Base-by-base conservation (phyloP, 73 alveolate genomes). In the Vitrella brassicaformis region DNA sequence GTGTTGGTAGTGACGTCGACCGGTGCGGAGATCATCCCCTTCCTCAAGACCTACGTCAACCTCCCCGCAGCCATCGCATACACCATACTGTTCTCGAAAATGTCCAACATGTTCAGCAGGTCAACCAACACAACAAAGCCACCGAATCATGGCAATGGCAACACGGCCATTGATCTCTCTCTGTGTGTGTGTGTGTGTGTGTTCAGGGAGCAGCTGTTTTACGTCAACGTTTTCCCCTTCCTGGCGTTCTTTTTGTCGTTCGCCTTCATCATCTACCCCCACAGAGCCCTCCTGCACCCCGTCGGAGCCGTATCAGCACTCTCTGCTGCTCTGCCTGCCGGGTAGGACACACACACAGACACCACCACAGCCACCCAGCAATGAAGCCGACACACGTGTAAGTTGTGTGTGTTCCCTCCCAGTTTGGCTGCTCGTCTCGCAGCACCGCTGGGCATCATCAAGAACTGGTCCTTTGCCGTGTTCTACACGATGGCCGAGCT, bases 401-500 rank as follows among this genome's bases (percentile, higher is more conserved):
- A n/a, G n/a, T n/a, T n/a, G n/a, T n/a, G n/a, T n/a, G 56, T 39
- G 56, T 14, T 4, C 14, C 22, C 56, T 4, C 14, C 22, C 56
- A 39, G 69, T 8, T 10, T n/a, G 10, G 69, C 9, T 8, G 69
- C 10, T 8, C 1, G 69, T 1, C 28, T 56, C 28, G 69, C 69
- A 18, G 29, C 69, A 4, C 7, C 18, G 27, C 26, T 56, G 30
- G 25, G 27, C 9, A 56, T 56, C 69, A 56, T 56, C 28, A 18
- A n/a, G 30, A 56, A 56, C 28, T 56, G 69, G 69, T 56, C 69
- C 30, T 56, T 22, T 25, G 69, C 69, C 29, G 30, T 25, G 9
- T 56, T 56, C 69, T 56, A 56, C 69, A 56, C 28, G 25, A 56
- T 56, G 69, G 69, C 69, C 7, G 69, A 56, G 69, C 69, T 56